Conservation (phyloP, 164 flowering plant species). For the Stephania cephalantha region DNA sequence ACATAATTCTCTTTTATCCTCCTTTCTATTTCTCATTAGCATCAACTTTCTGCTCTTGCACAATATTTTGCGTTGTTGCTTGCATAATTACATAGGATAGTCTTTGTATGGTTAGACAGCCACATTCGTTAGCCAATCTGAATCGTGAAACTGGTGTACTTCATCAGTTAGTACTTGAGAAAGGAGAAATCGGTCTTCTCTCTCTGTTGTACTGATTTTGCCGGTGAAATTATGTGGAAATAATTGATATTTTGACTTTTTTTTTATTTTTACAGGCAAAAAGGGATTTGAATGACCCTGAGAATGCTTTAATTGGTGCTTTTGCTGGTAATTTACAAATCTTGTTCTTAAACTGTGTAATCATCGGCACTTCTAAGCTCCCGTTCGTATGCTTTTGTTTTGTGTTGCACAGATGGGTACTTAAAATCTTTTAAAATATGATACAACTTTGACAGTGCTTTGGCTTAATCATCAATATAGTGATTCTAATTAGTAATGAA, state of each 20-base stretch:
- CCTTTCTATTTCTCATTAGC: not conserved
- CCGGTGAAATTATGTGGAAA: not conserved
- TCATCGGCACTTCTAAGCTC: not conserved
- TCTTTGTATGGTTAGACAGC: not conserved
- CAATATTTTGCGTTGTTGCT: not conserved
- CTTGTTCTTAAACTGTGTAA: not conserved
- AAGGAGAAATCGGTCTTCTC: not conserved
- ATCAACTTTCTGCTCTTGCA: not conserved
- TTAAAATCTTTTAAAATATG: too few species aligned
- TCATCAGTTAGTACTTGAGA: not conserved
- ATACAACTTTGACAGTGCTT: not conserved
- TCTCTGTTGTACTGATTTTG: not conserved
- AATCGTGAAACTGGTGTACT: not conserved
- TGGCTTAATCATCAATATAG: not conserved
- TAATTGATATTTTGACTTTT: not conserved
- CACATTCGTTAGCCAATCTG: not conserved
- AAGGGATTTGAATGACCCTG: constrained; percentile 76
- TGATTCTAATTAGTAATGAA: not conserved
- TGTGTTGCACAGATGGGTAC: not conserved
- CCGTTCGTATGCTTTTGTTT: not conserved
- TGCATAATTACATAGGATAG: not conserved
- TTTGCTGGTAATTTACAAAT: constrained; percentile 62
- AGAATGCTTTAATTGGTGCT: constrained; percentile 94
- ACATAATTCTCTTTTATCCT: not conserved
- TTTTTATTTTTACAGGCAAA: constrained; percentile 47